Evolutionary conservation across 1,284 basidiomycete species (phyloP), one percentile per base, ranked within the genome.

Genomic region (Fistulina hepatica): DNA sequence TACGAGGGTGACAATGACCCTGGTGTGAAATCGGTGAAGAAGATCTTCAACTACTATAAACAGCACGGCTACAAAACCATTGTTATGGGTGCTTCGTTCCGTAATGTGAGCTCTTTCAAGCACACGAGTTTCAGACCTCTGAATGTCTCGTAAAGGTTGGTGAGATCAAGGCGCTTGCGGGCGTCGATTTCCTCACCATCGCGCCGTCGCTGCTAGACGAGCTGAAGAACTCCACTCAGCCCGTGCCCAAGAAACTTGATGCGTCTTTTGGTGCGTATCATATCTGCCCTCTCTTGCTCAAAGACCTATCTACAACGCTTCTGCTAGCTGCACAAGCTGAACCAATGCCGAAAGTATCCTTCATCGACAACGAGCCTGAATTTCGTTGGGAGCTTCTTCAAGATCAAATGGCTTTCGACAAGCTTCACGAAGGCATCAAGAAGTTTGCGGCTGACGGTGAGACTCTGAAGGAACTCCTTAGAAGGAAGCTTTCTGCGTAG

Each of bases 11-110:
- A 86, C 42, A 76, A 80, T 37, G 94, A 98, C 71, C 94, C 94
- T n/a, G 94, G 94, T 73, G 94, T 99, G 49, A 62, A 78, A 59
- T 94, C 90, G 27, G 94, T 99, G 46, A 81, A 86, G 71, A 83
- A 76, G 64, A 98, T 97, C 70, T 98, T 84, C 80, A 88, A 91
- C 73, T 97, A 97, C 73, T 98, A 97, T 81, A 98, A 98, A 74
- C 91, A 95, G 63, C 76, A 98, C 67, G 76, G 77, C 48, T 97
- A 97, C 79, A 91, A 93, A 58, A 99, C 94, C 51, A 97, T 97
- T 61, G 93, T 98, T 61, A 98, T 98, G 94, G 94, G 94, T 60
- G 94, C 94, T 46, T 95, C 91, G 39, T 98, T 98, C 92, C 85
- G 91, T 58, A 94, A 94, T 70, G 81, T 88, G 51, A 36, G 76